Evolutionary conservation across 2,329 filamentous ascomycete genomes (phyloP), one percentile per base, ranked within the genome.

Genomic region (Penicillium crustosum): DNA sequence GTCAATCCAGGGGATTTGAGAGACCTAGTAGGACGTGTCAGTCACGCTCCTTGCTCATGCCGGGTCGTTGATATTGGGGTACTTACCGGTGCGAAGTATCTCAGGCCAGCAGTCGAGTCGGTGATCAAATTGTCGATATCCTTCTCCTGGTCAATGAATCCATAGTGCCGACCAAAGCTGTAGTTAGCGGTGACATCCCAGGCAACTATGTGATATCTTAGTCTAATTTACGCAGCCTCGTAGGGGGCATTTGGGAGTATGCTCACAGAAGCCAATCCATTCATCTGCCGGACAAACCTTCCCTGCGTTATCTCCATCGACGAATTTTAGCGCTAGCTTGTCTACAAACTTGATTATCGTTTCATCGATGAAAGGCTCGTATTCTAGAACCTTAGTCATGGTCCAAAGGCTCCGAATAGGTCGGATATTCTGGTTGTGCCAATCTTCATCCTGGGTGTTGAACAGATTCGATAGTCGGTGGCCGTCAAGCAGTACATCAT

Each of bases 351-450:
- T 63, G 21, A 23, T 60, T 15, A 70, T 25, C 3, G 68, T 68
- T 47, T 68, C 57, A 35, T 70, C 67, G 29, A 29, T 29, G n/a
- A 66, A 44, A 9, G 66, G 63, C 53, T 70, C 67, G 38, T 66
- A 66, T 49, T 70, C 62, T 2, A 68, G 51, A 17, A 68, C 66
- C 43, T 67, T 67, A 41, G 64, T 68, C 67, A 70, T 70, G 13
- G 55, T 60, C 61, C 63, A 70, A 3, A 69, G 55, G 39, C 60
- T 50, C 15, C 63, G 61, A 43, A 70, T 66, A 2, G 66, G 64
- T 9, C 61, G 61, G 21, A 69, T 69, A 9, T 67, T 64, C 12
- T 63, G 54, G 29, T 29, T 29, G 10, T 29, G 29, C 29, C 29
- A 29, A 29, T 29, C 29, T 29, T 29, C 29, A 29, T 29, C 29